These are phyloP conservation scores for Vaccinium darrowii DNA, from an alignment of 148 eudicot species.

Conservation along the genomic window DNA sequence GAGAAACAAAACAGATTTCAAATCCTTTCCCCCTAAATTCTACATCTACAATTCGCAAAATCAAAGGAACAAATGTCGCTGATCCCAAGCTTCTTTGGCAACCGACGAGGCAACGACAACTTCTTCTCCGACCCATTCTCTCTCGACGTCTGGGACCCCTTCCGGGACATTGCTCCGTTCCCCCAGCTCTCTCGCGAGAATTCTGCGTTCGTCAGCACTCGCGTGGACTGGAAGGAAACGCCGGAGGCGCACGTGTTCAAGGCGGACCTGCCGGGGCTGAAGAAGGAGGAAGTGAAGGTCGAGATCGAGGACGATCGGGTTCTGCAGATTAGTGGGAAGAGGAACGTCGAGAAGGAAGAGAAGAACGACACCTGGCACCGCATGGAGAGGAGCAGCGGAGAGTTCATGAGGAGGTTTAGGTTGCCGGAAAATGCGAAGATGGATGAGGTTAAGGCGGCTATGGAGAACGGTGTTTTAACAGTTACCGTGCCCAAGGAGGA, in stretches of 20 bases:
- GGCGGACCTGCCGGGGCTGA: constrained; percentile 49
- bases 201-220: constrained; percentile 16
- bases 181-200: constrained; percentile 14
- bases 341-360: constrained; percentile 47
- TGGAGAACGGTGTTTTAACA: constrained; percentile 54
- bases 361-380: constrained; percentile 53
- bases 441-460: constrained; percentile 36
- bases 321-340: constrained; percentile 49
- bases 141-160: constrained; percentile 37
- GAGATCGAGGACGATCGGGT: constrained; percentile 47
- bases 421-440: constrained; percentile 45
- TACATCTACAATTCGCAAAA: not conserved
- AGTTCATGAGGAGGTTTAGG: constrained; percentile 41
- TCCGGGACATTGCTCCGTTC: constrained; percentile 16
- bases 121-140: constrained; percentile 31
- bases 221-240: constrained; percentile 49
- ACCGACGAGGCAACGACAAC: constrained; percentile 17
- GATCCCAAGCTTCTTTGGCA: constrained; percentile 37
- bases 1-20: not conserved
- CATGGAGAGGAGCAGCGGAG: constrained; percentile 41
- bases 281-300: constrained; percentile 52
- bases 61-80: constrained; percentile 18
- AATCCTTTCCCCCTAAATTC: not conserved
- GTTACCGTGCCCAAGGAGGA: constrained; percentile 43
- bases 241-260: constrained; percentile 51